Evolutionary conservation across 768 basidiomycete species (phyloP).

Genomic region (Xerocomus brunneocitrinus): DNA sequence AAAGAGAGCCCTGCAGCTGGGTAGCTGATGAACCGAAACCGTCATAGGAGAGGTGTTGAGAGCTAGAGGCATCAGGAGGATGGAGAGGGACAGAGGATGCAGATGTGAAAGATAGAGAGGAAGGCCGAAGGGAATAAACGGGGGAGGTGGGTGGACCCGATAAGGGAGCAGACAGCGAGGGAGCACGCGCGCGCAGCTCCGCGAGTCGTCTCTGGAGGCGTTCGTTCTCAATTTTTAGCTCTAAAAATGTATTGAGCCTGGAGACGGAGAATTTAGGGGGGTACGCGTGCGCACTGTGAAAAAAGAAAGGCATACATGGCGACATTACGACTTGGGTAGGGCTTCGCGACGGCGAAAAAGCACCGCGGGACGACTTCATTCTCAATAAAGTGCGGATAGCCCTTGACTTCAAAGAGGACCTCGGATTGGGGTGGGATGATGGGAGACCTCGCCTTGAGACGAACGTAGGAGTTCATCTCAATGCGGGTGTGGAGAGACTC

Average conservation of each 20-base stretch:
- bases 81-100: slow-evolving; percentile 14
- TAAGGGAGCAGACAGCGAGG: slow-evolving; percentile 15
- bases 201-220: slow-evolving; percentile 59
- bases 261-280: slow-evolving; percentile 2
- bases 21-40: slow-evolving; percentile 7
- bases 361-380: slow-evolving; percentile 44
- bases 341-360: slow-evolving; percentile 71
- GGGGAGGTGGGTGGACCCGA: slow-evolving; percentile 21
- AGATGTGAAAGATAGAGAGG: slow-evolving; percentile 24
- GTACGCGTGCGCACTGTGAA: not conserved
- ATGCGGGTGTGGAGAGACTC: slow-evolving; percentile 45
- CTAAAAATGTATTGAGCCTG: slow-evolving; percentile 71
- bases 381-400: slow-evolving; percentile 50
- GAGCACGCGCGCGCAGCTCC: slow-evolving; percentile 34
- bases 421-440: slow-evolving; percentile 35
- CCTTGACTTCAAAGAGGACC: slow-evolving; percentile 68
- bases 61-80: slow-evolving; percentile 10
- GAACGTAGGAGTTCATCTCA: slow-evolving; percentile 56
- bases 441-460: slow-evolving; percentile 49
- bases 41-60: slow-evolving; percentile 19
- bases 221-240: slow-evolving; percentile 87
- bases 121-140: slow-evolving; percentile 23
- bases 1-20: slow-evolving; percentile 10
- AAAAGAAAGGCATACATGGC: slow-evolving; percentile 47
- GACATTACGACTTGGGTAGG: slow-evolving; percentile 69